These are phyloP conservation scores for Sporisorium iseilematis-ciliati DNA, from an alignment of 1,284 basidiomycete genomes.

Conservation along the genomic window DNA sequence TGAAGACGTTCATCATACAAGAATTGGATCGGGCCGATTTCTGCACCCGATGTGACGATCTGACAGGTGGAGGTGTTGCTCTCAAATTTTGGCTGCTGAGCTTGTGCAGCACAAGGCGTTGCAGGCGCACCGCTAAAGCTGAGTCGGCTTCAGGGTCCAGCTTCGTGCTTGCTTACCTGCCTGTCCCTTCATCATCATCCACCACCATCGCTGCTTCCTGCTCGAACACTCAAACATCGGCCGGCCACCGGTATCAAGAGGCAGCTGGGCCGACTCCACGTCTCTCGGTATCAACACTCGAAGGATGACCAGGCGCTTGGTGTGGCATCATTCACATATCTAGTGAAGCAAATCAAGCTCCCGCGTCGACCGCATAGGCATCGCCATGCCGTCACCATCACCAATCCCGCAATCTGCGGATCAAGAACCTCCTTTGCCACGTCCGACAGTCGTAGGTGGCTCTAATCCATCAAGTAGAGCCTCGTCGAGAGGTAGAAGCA, in stretches of 20 bases:
- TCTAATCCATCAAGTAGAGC: conserved; percentile 30
- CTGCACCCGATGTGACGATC: neutral
- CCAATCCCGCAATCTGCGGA: neutral
- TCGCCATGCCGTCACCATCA: conserved; percentile 9
- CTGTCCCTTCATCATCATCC: conserved; percentile 1
- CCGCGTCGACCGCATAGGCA: neutral
- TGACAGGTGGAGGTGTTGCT: conserved; percentile 33
- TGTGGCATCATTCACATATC: neutral
- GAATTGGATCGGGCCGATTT: neutral
- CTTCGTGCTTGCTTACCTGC: neutral
- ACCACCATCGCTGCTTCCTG: neutral
- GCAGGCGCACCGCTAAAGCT: conserved; percentile 1
- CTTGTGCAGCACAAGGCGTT: too few species aligned
- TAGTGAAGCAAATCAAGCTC: neutral
- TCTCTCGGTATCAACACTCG: neutral
- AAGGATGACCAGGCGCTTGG: neutral
- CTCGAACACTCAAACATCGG: neutral
- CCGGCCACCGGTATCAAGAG: neutral
- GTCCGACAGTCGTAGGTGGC: conserved; percentile 34
- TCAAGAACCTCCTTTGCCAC: conserved; percentile 24
- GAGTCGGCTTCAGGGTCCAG: conserved; percentile 15
- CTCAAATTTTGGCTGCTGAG: too few species aligned
- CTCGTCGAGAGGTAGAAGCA: conserved; percentile 23
- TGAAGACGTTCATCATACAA: neutral
- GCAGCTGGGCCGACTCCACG: too few species aligned